phyloP scores from a whole-genome alignment of 2,329 filamentous ascomycete species.

The Penicillium capsulatum region DNA sequence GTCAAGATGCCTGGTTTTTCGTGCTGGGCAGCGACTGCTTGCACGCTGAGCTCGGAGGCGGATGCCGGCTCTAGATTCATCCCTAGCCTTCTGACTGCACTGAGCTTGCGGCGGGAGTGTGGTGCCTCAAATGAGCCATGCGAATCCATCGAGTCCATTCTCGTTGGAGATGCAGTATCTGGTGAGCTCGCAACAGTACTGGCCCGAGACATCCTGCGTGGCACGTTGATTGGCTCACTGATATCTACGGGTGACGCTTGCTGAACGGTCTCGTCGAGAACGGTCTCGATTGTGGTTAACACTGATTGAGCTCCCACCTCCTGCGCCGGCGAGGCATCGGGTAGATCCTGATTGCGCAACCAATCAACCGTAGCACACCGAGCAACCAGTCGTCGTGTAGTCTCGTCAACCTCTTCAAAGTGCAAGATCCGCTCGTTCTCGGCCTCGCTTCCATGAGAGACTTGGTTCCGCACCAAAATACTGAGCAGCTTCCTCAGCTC shows the following conservation, averaged over 20 bases:
- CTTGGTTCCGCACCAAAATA: slow-evolving; percentile 67
- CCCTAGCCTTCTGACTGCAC: slow-evolving; percentile 48
- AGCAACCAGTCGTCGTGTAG: slow-evolving; percentile 45
- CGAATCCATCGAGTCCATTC: slow-evolving; percentile 32
- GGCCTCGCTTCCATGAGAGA: slow-evolving; percentile 52
- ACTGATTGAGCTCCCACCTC: slow-evolving; percentile 10
- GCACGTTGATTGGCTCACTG: slow-evolving; percentile 30
- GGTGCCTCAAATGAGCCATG: slow-evolving; percentile 21
- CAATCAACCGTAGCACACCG: slow-evolving; percentile 47
- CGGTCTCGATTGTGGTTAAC: slow-evolving; percentile 18
- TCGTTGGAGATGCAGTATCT: slow-evolving; percentile 47
- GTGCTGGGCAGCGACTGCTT: slow-evolving; percentile 72
- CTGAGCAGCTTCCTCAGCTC: slow-evolving; percentile 74
- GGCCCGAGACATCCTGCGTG: slow-evolving; percentile 34
- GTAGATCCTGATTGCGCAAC: slow-evolving; percentile 35
- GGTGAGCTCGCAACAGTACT: slow-evolving; percentile 33
- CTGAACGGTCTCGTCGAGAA: slow-evolving; percentile 14
- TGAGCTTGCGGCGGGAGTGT: slow-evolving; percentile 19
- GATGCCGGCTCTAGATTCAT: slow-evolving; percentile 66
- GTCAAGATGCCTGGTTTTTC: slow-evolving; percentile 81
- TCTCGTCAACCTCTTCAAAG: slow-evolving; percentile 50
- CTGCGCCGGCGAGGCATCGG: slow-evolving; percentile 13
- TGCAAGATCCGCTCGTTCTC: slow-evolving; percentile 46
- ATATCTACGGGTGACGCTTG: slow-evolving; percentile 20
- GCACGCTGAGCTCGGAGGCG: slow-evolving; percentile 70